Base-by-base conservation (phyloP, 352 stramenopile species). In the Phytophthora kernoviae region DNA sequence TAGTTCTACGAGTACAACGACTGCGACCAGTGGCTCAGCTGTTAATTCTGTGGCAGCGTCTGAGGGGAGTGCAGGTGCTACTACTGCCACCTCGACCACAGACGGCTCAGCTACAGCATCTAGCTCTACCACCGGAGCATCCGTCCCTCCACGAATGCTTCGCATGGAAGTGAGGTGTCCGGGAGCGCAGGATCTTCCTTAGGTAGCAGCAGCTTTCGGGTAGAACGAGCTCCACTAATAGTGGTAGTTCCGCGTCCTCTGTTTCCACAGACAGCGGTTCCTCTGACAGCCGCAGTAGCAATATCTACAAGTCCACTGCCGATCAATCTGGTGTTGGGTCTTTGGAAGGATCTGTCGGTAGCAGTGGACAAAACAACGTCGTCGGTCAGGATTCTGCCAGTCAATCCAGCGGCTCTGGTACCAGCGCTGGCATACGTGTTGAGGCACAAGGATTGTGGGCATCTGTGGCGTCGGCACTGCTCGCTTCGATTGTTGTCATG, bases 161-260 rank as follows among this genome's bases (percentile, higher is more conserved):
- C 39, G 3, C 55, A 48, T 44, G 15, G n/a, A 5, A 40, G 44
- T 32, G 36, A 46, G 42, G 14, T 22, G 12, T 62, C 54, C 5
- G 17, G 8, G 32, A 52, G 27, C 40, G 32, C 26, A 2, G 10
- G 36, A 20, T 42, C 45, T 34, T 47, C 54, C 17, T 42, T 34
- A 2, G 41, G 6, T 18, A 63, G 32, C 46, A 63, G 33, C 48
- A 58, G 40, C 5, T 26, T 68, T 54, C 46, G 60, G 8, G 54
- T 20, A 45, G 39, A 15, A 54, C 26, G 30, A 24, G 15, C 15
- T 67, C 59, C 9, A 36, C 34, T 17, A 51, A 20, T 32, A 14
- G 17, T 51, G 34, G 30, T 20, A 54, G 43, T 18, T n/a, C 2
- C 5, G 40, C 51, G 9, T 26, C 41, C 14, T 43, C 40, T 12